Conservation (phyloP, 768 basidiomycete genomes). For the Podaxis mareebaensis region DNA sequence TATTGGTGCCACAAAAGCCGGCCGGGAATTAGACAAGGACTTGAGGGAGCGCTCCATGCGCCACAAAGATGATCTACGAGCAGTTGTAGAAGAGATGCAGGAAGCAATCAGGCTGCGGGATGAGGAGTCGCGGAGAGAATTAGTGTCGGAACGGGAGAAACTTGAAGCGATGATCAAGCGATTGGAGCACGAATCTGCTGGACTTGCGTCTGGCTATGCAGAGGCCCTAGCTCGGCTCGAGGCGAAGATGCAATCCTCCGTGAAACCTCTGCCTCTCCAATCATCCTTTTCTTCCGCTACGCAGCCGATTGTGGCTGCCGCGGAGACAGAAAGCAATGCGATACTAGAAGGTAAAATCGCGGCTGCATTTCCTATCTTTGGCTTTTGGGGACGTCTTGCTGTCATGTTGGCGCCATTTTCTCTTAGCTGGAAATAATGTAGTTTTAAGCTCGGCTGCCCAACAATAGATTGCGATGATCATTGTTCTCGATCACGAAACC, state of each 20-base stretch:
- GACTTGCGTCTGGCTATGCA: conserved; percentile 39
- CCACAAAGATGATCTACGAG: conserved; percentile 48
- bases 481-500: no score
- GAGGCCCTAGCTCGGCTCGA: conserved; percentile 5
- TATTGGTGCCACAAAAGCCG: conserved; percentile 54
- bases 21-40: conserved; percentile 51
- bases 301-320: conserved; percentile 22
- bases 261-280: background rate
- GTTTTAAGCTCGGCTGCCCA: background rate
- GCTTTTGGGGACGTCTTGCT: conserved; percentile 34
- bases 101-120: conserved; percentile 44
- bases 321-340: conserved; percentile 31
- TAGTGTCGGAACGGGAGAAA: conserved; percentile 43
- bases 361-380: conserved; percentile 33
- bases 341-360: conserved; percentile 35
- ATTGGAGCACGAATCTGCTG: conserved; percentile 39
- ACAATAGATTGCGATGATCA: background rate
- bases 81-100: conserved; percentile 48
- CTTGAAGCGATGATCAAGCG: conserved; percentile 45
- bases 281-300: conserved; percentile 17
- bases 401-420: conserved; percentile 37
- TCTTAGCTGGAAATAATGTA: conserved; percentile 31
- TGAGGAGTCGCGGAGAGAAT: conserved; percentile 44
- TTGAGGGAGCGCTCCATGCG: conserved; percentile 45
- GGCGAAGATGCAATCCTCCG: conserved; percentile 1